phyloP scores from a whole-genome alignment of 768 basidiomycete species.

The Epithele typhae region DNA sequence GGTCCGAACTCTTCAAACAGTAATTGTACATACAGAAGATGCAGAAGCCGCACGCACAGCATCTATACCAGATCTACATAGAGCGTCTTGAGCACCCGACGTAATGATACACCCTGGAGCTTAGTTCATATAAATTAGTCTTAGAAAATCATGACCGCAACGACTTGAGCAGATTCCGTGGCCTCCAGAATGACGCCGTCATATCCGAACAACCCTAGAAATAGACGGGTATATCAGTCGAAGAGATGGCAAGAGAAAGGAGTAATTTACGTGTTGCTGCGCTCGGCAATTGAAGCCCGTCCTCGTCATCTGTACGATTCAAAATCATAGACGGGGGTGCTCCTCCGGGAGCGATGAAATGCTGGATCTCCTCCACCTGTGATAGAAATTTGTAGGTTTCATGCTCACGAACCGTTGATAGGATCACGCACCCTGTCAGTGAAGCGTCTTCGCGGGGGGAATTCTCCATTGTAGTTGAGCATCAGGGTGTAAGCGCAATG shows the following conservation, averaged over 20 bases:
- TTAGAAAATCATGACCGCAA: slow-evolving; percentile 62
- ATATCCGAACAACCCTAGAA: slow-evolving; percentile 61
- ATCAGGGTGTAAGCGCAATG: slow-evolving; percentile 2
- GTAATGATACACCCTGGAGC: too few relatives aligned
- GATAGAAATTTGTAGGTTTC: neutral
- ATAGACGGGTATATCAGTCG: neutral
- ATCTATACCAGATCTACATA: too few relatives aligned
- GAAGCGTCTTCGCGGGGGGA: slow-evolving; percentile 70
- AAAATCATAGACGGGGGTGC: slow-evolving; percentile 76
- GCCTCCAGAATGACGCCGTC: slow-evolving; percentile 81
- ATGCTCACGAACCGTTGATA: neutral
- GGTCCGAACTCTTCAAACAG: slow-evolving; percentile 69
- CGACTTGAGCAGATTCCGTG: slow-evolving; percentile 72
- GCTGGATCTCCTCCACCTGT: slow-evolving; percentile 75
- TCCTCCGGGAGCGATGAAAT: slow-evolving; percentile 72
- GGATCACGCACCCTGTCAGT: slow-evolving; percentile 52
- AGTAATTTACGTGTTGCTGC: slow-evolving; percentile 60
- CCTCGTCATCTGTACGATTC: slow-evolving; percentile 75
- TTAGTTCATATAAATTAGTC: too few relatives aligned
- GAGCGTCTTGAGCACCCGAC: too few relatives aligned
- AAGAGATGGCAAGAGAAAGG: neutral
- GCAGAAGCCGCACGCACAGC: too few relatives aligned
- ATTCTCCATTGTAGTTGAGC: slow-evolving; percentile 39
- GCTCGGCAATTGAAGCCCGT: slow-evolving; percentile 62
- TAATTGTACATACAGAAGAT: too few relatives aligned